Evolutionary conservation across 2,329 filamentous ascomycete genomes (phyloP).

Genomic region (Calonectria leucothoes): DNA sequence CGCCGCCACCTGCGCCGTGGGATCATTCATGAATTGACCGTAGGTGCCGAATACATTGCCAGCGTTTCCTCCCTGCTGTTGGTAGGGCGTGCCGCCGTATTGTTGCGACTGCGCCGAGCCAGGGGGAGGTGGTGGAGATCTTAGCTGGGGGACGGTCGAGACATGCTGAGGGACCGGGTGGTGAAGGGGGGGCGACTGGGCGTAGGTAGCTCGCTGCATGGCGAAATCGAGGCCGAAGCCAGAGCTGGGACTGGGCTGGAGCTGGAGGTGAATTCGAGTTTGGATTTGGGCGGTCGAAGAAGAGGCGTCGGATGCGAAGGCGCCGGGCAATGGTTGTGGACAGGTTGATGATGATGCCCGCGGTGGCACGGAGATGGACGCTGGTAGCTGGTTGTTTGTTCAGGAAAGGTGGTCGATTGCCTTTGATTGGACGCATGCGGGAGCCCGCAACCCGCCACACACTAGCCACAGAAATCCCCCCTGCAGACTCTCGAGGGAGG

Average conservation of each 20-base stretch:
- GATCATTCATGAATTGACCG: slow-evolving; percentile 95
- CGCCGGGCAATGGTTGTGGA: not conserved
- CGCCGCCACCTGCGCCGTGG: slow-evolving; percentile 92
- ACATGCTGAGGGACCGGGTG: slow-evolving; percentile 98
- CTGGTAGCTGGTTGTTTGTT: slow-evolving; percentile 41
- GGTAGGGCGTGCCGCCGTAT: slow-evolving; percentile 79
- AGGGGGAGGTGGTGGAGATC: slow-evolving; percentile 88
- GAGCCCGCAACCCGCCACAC: slow-evolving; percentile 36
- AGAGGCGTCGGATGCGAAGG: not conserved
- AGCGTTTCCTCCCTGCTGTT: slow-evolving; percentile 67
- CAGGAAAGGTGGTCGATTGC: slow-evolving; percentile 51
- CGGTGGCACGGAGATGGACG: slow-evolving; percentile 28
- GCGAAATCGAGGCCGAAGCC: slow-evolving; percentile 44
- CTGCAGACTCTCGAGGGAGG: not conserved
- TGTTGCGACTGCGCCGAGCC: slow-evolving; percentile 75
- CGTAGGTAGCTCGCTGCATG: slow-evolving; percentile 91
- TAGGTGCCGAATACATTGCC: slow-evolving; percentile 77
- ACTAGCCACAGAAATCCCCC: slow-evolving; percentile 22
- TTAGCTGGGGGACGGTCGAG: slow-evolving; percentile 95
- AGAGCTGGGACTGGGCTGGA: slow-evolving; percentile 29
- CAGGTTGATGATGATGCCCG: slow-evolving; percentile 17
- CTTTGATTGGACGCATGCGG: slow-evolving; percentile 37
- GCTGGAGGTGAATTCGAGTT: slow-evolving; percentile 5
- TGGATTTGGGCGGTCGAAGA: not conserved
- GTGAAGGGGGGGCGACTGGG: slow-evolving; percentile 92